These are phyloP conservation scores for Pseudogymnoascus sp. DNA, from an alignment of 2,329 filamentous ascomycete genomes.

Conservation along the genomic window DNA sequence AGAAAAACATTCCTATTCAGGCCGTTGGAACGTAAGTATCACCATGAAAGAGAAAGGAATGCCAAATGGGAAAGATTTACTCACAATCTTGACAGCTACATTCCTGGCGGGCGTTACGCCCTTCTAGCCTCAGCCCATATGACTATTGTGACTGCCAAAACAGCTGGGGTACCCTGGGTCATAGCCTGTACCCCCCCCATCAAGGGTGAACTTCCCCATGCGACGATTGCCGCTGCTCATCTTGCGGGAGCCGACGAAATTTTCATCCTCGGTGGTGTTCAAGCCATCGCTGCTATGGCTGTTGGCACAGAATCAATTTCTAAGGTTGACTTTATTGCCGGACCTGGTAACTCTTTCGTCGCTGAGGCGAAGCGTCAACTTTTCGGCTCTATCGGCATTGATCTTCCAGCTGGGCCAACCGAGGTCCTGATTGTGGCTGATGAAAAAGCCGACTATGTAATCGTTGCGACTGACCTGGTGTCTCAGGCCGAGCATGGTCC, in stretches of 20 bases:
- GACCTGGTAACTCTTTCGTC: constrained; percentile 48
- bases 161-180: constrained; percentile 37
- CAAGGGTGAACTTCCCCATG: constrained; percentile 32
- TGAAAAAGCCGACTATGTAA: constrained; percentile 38
- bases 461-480: constrained; percentile 39
- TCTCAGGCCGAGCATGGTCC: constrained; percentile 46
- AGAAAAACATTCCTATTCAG: too few species aligned
- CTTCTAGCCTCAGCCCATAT: constrained; percentile 48
- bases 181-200: too few species aligned
- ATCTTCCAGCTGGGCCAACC: constrained; percentile 46
- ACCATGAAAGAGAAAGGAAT: too few species aligned
- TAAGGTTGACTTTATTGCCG: constrained; percentile 46
- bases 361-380: constrained; percentile 47
- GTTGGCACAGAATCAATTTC: constrained; percentile 41
- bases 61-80: too few species aligned
- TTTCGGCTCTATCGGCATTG: constrained; percentile 47
- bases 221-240: constrained; percentile 42
- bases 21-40: too few species aligned
- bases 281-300: constrained; percentile 47
- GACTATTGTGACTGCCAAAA: constrained; percentile 49
- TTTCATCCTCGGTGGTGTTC: constrained; percentile 44
- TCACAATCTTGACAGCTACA: constrained; percentile 29
- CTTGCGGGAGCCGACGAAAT: constrained; percentile 44
- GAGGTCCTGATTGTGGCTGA: constrained; percentile 46
- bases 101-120: constrained; percentile 46